Evolutionary conservation across 2,329 filamentous ascomycete species (phyloP).

Genomic region (Ophiostoma ulmi): DNA sequence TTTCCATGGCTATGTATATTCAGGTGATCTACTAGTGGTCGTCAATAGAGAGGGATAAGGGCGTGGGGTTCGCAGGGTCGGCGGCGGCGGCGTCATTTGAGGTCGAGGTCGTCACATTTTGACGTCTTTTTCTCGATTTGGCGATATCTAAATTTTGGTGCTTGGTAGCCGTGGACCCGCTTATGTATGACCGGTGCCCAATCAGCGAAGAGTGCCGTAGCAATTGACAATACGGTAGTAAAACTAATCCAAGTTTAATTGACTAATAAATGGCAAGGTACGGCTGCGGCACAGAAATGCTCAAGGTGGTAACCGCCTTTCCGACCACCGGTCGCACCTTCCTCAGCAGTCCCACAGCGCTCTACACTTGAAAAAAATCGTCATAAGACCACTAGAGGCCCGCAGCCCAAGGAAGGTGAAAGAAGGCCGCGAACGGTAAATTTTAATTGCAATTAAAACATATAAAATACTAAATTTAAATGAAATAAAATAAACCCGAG

Average conservation of each 20-base stretch:
- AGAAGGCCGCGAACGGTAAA: slow-evolving; percentile 7
- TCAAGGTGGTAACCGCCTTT: slow-evolving; percentile 11
- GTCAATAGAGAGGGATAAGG: background rate
- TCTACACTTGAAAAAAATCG: slow-evolving; percentile 17
- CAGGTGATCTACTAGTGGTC: background rate
- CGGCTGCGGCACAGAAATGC: background rate
- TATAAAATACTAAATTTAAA: background rate
- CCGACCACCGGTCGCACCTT: slow-evolving; percentile 17
- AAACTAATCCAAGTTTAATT: background rate
- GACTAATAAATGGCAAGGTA: background rate
- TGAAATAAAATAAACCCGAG: slow-evolving; percentile 22
- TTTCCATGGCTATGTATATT: slow-evolving; percentile 39
- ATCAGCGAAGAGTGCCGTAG: background rate
- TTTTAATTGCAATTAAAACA: slow-evolving; percentile 1
- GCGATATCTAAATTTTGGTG: slow-evolving; percentile 11
- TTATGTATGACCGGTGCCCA: background rate
- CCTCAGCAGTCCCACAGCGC: background rate
- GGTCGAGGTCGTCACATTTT: background rate
- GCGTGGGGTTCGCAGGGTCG: background rate
- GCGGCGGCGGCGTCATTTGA: background rate
- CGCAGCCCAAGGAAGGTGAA: slow-evolving; percentile 6
- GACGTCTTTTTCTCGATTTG: slow-evolving; percentile 2
- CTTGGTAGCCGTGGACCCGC: background rate
- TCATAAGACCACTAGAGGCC: slow-evolving; percentile 17
- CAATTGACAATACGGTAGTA: background rate